Percentiles rank a stretch among this genome's conserved stretches.
These are phyloP conservation scores for Lathyrus tuberosus DNA, from an alignment of 306 rosid genomes.

Conservation along the genomic window DNA sequence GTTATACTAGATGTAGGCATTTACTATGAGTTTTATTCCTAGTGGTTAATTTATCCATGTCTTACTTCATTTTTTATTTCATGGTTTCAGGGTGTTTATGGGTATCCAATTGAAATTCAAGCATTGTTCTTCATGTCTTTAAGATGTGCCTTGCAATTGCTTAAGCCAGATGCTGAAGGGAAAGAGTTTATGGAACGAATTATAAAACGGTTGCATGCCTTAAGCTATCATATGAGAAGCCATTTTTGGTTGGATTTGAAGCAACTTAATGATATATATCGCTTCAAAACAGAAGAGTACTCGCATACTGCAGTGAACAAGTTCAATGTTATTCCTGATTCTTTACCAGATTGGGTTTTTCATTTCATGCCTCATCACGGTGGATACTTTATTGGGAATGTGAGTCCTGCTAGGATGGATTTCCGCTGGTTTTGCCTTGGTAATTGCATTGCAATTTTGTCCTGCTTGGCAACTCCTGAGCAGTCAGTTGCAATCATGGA, in stretches of 20 bases:
- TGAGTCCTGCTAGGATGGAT: constrained; percentile 92
- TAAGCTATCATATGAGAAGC: constrained; percentile 83
- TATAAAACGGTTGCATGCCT: constrained; percentile 72
- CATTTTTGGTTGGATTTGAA: constrained; percentile 90
- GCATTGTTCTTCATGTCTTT: constrained; percentile 96
- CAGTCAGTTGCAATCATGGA: constrained; percentile 90
- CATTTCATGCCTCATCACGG: constrained; percentile 82
- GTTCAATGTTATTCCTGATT: constrained; percentile 88
- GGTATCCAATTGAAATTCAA: constrained; percentile 94
- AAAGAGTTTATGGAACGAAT: constrained; percentile 73
- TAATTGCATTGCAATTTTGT: constrained; percentile 83
- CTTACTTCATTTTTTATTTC: neutral
- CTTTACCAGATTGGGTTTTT: constrained; percentile 89
- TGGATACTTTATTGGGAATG: constrained; percentile 90
- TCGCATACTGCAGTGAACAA: constrained; percentile 94
- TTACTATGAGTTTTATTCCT: neutral
- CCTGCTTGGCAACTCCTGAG: constrained; percentile 86
- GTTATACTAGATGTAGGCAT: neutral
- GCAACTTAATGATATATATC: constrained; percentile 82
- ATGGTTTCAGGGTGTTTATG: constrained; percentile 85
- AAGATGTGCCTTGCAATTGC: constrained; percentile 82
- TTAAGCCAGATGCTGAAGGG: constrained; percentile 84
- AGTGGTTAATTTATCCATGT: neutral
- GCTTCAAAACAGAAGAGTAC: constrained; percentile 92
- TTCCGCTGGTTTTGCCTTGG: constrained; percentile 93